These are phyloP conservation scores for Crithidia mellificae DNA, from an alignment of 208 protist genomes.

Conservation along the genomic window DNA sequence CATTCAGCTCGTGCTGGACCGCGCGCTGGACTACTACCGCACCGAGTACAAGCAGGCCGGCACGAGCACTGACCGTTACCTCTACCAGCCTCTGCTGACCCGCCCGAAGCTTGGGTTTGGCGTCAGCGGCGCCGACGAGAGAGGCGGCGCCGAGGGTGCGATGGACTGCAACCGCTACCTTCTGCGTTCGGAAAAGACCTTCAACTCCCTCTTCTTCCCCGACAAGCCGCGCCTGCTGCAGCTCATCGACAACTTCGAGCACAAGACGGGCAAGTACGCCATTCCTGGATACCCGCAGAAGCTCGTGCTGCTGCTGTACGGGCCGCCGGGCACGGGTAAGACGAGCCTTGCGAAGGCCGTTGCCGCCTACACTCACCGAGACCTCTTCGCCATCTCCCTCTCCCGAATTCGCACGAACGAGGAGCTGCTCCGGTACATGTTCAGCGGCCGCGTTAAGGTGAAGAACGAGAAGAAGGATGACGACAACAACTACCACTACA, in stretches of 20 bases:
- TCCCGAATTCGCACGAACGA: constrained; percentile 78
- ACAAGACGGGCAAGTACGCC: constrained; percentile 81
- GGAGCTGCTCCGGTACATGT: constrained; percentile 86
- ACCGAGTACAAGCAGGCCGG: constrained; percentile 49
- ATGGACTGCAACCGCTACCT: constrained; percentile 71
- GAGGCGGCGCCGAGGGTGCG: constrained; percentile 10
- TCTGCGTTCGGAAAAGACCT: constrained; percentile 83
- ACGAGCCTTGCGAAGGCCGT: constrained; percentile 93
- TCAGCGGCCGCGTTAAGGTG: constrained; percentile 67
- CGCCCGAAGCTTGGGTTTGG: constrained; percentile 10
- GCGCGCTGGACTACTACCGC: constrained; percentile 18
- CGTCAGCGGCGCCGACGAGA: constrained; percentile 14
- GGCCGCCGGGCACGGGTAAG: constrained; percentile 95
- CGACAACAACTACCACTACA: constrained; percentile 3
- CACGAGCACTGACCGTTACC: constrained; percentile 47
- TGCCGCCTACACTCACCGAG: constrained; percentile 72
- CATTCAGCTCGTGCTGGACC: constrained; percentile 25
- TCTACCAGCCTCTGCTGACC: constrained; percentile 60
- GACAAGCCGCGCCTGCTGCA: constrained; percentile 75
- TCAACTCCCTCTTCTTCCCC: constrained; percentile 90
- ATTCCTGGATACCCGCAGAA: constrained; percentile 87
- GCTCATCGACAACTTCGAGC: constrained; percentile 82
- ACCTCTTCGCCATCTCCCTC: constrained; percentile 87
- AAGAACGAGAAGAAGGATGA: constrained; percentile 27
- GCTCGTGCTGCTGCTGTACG: constrained; percentile 90